Conservation (phyloP, 805 yeast genomes). For the Starmerella vaccinii region DNA sequence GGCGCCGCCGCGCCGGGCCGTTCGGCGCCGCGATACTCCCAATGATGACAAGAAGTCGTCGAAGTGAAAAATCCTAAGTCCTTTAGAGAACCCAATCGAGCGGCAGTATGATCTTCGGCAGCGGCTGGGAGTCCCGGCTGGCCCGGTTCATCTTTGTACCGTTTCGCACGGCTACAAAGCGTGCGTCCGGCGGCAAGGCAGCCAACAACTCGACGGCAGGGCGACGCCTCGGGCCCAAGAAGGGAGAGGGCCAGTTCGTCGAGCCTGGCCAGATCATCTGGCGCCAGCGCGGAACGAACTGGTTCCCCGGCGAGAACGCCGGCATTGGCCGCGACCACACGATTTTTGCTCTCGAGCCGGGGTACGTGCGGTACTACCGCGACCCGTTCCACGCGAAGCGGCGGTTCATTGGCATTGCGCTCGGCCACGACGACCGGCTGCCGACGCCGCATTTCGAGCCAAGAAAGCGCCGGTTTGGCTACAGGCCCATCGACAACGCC, state of each 20-base stretch:
- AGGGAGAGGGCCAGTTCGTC: slow-evolving; percentile 66
- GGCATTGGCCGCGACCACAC: slow-evolving; percentile 88
- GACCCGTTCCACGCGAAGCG: slow-evolving; percentile 96
- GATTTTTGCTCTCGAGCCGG: slow-evolving; percentile 81
- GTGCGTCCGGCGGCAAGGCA: slow-evolving; percentile 90
- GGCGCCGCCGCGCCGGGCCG: too few relatives aligned
- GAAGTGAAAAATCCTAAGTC: slow-evolving; percentile 2
- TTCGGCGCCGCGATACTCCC: neutral
- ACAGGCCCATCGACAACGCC: slow-evolving; percentile 42
- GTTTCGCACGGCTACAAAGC: slow-evolving; percentile 84
- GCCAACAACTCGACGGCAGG: slow-evolving; percentile 92
- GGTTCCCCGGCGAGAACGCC: slow-evolving; percentile 86
- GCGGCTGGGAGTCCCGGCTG: slow-evolving; percentile 17
- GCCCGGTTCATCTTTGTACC: slow-evolving; percentile 18
- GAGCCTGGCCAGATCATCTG: slow-evolving; percentile 75
- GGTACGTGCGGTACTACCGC: slow-evolving; percentile 77
- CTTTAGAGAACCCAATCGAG: neutral
- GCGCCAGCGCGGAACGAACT: slow-evolving; percentile 91
- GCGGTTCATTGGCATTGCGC: slow-evolving; percentile 79
- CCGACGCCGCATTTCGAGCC: slow-evolving; percentile 94
- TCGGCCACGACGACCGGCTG: slow-evolving; percentile 48
- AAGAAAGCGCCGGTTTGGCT: slow-evolving; percentile 74
- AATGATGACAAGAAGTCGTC: neutral
- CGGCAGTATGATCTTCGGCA: slow-evolving; percentile 10
- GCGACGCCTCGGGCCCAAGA: slow-evolving; percentile 85